These are phyloP conservation scores for Stellera chamaejasme DNA, from an alignment of 345 rosid genomes.

Conservation along the genomic window DNA sequence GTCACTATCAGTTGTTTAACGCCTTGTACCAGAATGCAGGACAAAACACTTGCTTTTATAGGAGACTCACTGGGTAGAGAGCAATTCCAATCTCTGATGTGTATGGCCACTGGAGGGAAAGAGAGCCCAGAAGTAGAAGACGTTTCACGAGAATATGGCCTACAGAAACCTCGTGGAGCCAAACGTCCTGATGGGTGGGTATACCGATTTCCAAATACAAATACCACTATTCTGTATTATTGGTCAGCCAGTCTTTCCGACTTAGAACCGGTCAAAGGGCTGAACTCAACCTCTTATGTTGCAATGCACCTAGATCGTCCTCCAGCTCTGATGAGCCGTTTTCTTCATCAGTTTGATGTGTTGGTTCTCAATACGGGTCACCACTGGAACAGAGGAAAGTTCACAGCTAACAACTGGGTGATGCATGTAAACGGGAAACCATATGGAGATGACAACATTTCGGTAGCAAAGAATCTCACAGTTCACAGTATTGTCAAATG, in stretches of 20 bases:
- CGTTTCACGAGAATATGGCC: constrained; percentile 52
- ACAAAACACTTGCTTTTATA: constrained; percentile 71
- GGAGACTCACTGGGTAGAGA: constrained; percentile 86
- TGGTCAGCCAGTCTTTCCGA: constrained; percentile 66
- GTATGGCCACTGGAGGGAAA: constrained; percentile 67
- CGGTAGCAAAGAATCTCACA: constrained; percentile 48
- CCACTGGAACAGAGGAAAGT: constrained; percentile 80
- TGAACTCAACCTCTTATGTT: constrained; percentile 20
- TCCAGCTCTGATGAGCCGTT: constrained; percentile 52
- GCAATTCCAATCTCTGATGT: constrained; percentile 71
- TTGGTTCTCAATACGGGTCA: constrained; percentile 74
- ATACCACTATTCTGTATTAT: constrained; percentile 65
- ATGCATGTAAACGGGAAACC: constrained; percentile 52
- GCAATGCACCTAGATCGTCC: constrained; percentile 82
- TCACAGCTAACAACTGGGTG: constrained; percentile 63
- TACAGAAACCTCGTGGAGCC: constrained; percentile 39
- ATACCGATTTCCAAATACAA: constrained; percentile 47
- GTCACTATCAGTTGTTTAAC: no score
- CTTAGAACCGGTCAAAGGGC: constrained; percentile 36
- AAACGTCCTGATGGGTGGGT: constrained; percentile 71
- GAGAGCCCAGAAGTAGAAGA: constrained; percentile 46
- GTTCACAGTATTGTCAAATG: constrained; percentile 45
- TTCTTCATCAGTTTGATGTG: constrained; percentile 43
- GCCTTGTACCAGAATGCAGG: constrained; percentile 47
- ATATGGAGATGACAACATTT: constrained; percentile 25